Evolutionary conservation across 2,329 filamentous ascomycete genomes (phyloP).

Genomic region (Xylaria polymorpha): DNA sequence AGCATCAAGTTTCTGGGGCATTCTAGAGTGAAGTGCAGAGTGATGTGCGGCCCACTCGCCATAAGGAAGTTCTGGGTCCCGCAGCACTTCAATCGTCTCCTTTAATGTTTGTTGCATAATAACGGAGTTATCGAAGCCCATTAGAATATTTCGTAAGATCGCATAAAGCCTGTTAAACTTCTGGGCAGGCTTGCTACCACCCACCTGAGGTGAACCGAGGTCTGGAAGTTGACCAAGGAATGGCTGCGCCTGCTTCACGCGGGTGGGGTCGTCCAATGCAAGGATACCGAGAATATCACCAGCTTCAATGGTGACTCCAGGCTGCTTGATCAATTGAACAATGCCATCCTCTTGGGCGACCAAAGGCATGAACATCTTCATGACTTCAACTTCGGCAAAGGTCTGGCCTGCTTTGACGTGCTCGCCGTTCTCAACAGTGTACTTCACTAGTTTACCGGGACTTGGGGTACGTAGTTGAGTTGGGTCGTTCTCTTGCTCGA

Average conservation of each 20-base stretch:
- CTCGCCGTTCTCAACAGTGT: constrained; percentile 92
- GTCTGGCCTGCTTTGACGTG: constrained; percentile 93
- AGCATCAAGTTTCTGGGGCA: constrained; percentile 91
- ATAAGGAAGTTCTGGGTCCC: constrained; percentile 90
- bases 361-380: constrained; percentile 99
- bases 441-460: constrained; percentile 98
- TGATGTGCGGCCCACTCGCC: constrained; percentile 97
- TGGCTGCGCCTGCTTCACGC: constrained; percentile 95
- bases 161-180: constrained; percentile 80
- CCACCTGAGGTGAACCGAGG: constrained; percentile 85
- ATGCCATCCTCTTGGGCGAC: constrained; percentile 94
- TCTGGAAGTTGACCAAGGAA: constrained; percentile 92
- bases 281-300: constrained; percentile 99
- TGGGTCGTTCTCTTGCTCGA: constrained; percentile 99
- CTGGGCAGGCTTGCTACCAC: constrained; percentile 92
- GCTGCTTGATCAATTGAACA: constrained; percentile 98
- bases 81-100: constrained; percentile 89
- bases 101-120: constrained; percentile 90
- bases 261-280: constrained; percentile 91
- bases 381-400: constrained; percentile 98
- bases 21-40: constrained; percentile 94
- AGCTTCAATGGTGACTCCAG: constrained; percentile 95
- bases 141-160: constrained; percentile 87
- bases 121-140: constrained; percentile 96
- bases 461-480: constrained; percentile 95